Base-by-base conservation (phyloP, 495 filamentous ascomycete genomes). In the Trichoderma parareesei region DNA sequence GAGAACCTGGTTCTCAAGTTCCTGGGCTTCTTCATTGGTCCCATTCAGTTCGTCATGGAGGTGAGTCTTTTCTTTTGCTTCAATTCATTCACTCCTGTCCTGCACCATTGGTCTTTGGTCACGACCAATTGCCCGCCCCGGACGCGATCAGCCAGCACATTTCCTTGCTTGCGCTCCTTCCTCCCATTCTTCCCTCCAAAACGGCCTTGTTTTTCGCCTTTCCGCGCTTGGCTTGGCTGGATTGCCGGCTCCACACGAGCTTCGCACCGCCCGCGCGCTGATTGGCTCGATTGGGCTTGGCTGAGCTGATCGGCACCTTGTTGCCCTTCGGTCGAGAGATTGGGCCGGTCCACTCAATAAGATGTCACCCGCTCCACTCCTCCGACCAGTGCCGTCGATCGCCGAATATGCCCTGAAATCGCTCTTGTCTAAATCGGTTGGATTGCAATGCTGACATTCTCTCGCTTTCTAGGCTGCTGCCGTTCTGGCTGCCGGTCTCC, bases 21-120 rank as follows among this genome's bases (percentile, higher is more conserved):
- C 72, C 73, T 95, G 33, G 79, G 77, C 65, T 94, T 88, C 79
- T 96, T 96, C 78, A 81, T 92, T 68, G 92, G 92, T 67, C 92
- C 92, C 41, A 93, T 96, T 70, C 92, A 96, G 73, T 92, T 91
- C 77, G 92, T 95, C 72, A 96, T 96, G 92, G 90, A 93, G 84
- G 88, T 90, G 79, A 73, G 83, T 63, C n/a, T 44, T 75, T 63
- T 63, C 60, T 61, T 66, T 65, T 57, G 57, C 38, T 64, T 49
- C 68, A 62, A 67, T 70, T 69, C 67, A 65, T 55, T 38, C 13
- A 18, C n/a, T 63, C 43, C 67, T 62, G 42, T 49, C 60, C 37
- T 62, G 40, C 40, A 41, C 40, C 11, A 6, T 41, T 6, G 6
- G 40, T 41, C 11, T 41, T 11, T 7, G 0, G 6, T 11, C 6